Base-by-base conservation (phyloP, 202 grass and related monocot species). In the Elaeis oleifera region DNA sequence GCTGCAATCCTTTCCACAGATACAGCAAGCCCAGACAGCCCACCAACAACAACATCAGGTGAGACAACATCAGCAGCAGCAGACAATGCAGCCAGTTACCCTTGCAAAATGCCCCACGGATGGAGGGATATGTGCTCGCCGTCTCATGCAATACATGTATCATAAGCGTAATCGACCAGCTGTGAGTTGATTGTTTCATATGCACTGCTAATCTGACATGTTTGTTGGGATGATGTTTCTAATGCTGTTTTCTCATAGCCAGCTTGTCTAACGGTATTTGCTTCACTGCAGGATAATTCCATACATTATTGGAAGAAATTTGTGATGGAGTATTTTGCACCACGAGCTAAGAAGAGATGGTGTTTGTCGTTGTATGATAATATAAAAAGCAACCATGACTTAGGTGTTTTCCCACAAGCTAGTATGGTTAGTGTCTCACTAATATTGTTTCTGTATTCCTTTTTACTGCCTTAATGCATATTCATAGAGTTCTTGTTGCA, bases 311-410 rank as follows among this genome's bases (percentile, higher is more conserved):
- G 64, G 64, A 67, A 51, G 25, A 67, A 67, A 51, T 54, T 67
- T 67, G 66, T 69, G 18, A 18, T 19, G 49, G 27, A 57, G 13
- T 66, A 64, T 64, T 48, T 64, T 48, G 39, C 61, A 22, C n/a
- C 11, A 21, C 8, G 19, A 49, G 31, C 61, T 23, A 50, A 78
- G 87, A 90, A 99, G 78, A 84, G 94, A 62, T 99, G 94, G 88
- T 99, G 88, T 32, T 84, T 94, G 22, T 94, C 61, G 11, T 50
- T 51, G 61, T 64, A 50, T 64, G 36, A 49, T 24, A 64, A 14
- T 16, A 50, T 64, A 5, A 31, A 31, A 31, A 16, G 19, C 36
- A 23, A 64, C 16, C 68, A 80, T 64, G 36, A 19, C 4, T 18
- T 64, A 50, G 61, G 21, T 64, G 36, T 64, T 18, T 26, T 59